Evolutionary conservation across 164 flowering plant genomes (phyloP), one percentile per base, ranked within the genome.

Genomic region (Magnolia officinalis): DNA sequence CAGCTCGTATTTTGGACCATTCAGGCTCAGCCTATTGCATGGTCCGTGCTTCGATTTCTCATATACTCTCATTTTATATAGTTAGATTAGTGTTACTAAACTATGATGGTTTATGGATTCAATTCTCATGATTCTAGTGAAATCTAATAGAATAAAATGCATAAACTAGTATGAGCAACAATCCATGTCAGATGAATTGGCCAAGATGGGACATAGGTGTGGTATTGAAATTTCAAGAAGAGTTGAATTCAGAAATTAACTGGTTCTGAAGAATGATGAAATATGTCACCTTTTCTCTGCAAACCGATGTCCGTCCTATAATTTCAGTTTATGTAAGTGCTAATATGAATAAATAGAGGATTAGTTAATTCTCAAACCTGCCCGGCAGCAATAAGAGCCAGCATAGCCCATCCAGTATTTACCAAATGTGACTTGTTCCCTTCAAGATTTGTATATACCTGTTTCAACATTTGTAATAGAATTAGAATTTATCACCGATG

Each of bases 321-420:
- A 19, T 6, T 26, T 37, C 71, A 55, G 61, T 10, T 55, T 55
- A 55, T 10, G 16, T 55, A 10, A 55, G 18, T 55, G 18, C 18
- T 55, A 16, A 37, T 37, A 37, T 37, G 45, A 37, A 37, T 37
- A 37, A 37, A 37, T 37, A 37, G 29, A 26, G 29, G 29, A 26
- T 26, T 26, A 26, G 45, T 37, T 3, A 55, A 16, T 55, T 16
- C 16, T 55, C 78, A 26, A 26, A 84, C 86, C 83, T 82, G 84
- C 1, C 83, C 80, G 64, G 88, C 90, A 65, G 81, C 84, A 61
- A 92, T 89, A 0, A 92, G 86, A 29, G 88, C 81, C 64, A 90
- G 24, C 88, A 92, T 78, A 37, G 92, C 96, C 96, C 94, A 90
- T 50, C 84, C 83, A 8, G 96, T 92, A 50, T 92, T 79, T 4